Conservation (phyloP, 257 asterid genomes). For the Leptodermis oblonga region DNA sequence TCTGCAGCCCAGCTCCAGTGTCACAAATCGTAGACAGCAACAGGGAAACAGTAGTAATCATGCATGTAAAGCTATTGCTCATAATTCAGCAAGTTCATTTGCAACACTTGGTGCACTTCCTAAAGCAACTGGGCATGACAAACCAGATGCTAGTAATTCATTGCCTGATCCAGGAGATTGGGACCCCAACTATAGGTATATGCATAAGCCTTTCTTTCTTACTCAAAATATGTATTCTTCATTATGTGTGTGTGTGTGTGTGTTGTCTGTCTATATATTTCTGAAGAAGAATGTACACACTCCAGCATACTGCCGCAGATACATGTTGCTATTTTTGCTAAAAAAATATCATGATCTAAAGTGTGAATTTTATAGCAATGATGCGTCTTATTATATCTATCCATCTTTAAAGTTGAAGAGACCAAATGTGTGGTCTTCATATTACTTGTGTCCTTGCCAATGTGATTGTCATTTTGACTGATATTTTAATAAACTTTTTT, state of each 20-base stretch:
- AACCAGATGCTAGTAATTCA: constrained; percentile 59
- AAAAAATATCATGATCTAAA: too few relatives aligned
- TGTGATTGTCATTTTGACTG: background rate
- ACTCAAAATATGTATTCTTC: background rate
- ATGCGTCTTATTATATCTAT: too few relatives aligned
- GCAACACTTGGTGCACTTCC: constrained; percentile 35
- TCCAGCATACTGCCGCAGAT: background rate
- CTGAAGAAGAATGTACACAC: background rate
- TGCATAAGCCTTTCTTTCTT: constrained; percentile 2
- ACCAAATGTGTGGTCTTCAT: too few relatives aligned
- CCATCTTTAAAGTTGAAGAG: too few relatives aligned
- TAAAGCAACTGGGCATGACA: constrained; percentile 50
- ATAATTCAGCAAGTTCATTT: constrained; percentile 29
- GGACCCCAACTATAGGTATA: constrained; percentile 99
- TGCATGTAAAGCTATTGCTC: constrained; percentile 50
- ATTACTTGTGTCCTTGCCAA: too few relatives aligned
- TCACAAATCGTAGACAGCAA: constrained; percentile 66
- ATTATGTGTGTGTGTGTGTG: too few relatives aligned
- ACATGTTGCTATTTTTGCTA: too few relatives aligned
- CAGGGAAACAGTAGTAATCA: constrained; percentile 56
- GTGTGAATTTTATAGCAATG: too few relatives aligned
- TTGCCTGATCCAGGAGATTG: constrained; percentile 99
- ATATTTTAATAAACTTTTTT: background rate
- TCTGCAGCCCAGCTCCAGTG: constrained; percentile 45
- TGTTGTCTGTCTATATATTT: background rate